Percentiles rank a stretch among this genome's conserved stretches.
phyloP scores from a whole-genome alignment of 1,139 yeast genomes.

The Wickerhamomyces sp. region DNA sequence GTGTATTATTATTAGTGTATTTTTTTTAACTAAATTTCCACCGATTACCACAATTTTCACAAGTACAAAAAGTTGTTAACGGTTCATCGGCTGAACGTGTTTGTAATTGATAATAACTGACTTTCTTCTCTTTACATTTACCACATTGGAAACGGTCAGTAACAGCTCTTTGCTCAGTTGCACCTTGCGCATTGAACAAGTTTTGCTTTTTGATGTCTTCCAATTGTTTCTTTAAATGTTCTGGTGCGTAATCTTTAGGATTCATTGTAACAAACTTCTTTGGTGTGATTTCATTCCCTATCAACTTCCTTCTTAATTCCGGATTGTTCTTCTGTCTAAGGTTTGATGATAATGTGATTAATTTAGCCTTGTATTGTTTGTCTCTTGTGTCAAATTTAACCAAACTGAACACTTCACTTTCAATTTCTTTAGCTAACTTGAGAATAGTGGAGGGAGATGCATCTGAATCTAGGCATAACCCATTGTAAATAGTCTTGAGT shows the following conservation, averaged over 20 bases:
- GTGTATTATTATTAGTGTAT: no score
- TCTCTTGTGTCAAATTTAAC: slow-evolving; percentile 48
- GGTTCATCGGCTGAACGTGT: slow-evolving; percentile 99
- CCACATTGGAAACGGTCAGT: slow-evolving; percentile 97
- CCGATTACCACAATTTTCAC: slow-evolving; percentile 95
- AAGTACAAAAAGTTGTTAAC: slow-evolving; percentile 93
- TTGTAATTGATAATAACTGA: slow-evolving; percentile 95
- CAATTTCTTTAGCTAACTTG: slow-evolving; percentile 65
- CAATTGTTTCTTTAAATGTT: slow-evolving; percentile 75
- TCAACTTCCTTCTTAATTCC: slow-evolving; percentile 66
- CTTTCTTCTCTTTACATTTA: slow-evolving; percentile 94
- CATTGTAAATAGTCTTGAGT: slow-evolving; percentile 78
- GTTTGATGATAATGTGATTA: slow-evolving; percentile 31
- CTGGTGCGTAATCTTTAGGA: slow-evolving; percentile 95
- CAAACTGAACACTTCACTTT: slow-evolving; percentile 57
- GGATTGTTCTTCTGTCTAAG: slow-evolving; percentile 88
- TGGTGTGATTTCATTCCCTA: slow-evolving; percentile 61
- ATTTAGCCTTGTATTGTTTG: slow-evolving; percentile 17
- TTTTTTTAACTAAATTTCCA: slow-evolving; percentile 84
- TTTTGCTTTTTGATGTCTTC: slow-evolving; percentile 85
- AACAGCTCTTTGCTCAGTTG: slow-evolving; percentile 93
- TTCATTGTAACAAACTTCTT: slow-evolving; percentile 69
- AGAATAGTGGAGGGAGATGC: slow-evolving; percentile 55
- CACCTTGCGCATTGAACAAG: slow-evolving; percentile 95
- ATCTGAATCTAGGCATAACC: slow-evolving; percentile 76